A percentile compares a stretch with the other conserved stretches of the same genome.
Conservation (phyloP, 495 filamentous ascomycete genomes). For the Geopyxis carbonaria region DNA sequence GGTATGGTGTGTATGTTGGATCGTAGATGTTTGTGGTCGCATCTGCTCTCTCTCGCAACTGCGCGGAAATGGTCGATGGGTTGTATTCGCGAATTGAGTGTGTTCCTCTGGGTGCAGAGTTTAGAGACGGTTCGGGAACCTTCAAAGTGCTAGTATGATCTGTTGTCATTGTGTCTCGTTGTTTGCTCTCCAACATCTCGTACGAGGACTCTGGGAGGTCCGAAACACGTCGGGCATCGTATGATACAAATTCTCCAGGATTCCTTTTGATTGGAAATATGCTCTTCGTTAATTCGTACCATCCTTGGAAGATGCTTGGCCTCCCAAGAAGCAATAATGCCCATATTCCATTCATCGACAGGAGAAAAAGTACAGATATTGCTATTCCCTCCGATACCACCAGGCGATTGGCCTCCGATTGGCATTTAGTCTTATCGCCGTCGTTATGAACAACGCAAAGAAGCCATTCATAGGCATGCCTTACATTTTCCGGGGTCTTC, state of each 20-base stretch:
- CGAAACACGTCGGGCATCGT: conserved; percentile 50
- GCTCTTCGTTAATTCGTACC: conserved; percentile 47
- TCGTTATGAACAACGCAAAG: conserved; percentile 43
- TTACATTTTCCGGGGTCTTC: conserved; percentile 35
- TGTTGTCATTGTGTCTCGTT: conserved; percentile 1
- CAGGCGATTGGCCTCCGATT: conserved; percentile 36
- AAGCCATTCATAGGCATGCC: conserved; percentile 40
- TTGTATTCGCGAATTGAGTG: conserved; percentile 22
- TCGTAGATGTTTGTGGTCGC: too few species aligned
- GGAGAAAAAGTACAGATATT: conserved; percentile 60
- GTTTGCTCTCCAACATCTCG: conserved; percentile 48
- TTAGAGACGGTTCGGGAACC: conserved; percentile 14
- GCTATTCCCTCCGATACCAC: conserved; percentile 60
- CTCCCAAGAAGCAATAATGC: conserved; percentile 64
- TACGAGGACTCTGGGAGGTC: conserved; percentile 53
- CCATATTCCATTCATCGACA: conserved; percentile 78
- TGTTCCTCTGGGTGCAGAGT: neutral
- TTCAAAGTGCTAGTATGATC: conserved; percentile 11
- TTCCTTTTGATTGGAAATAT: conserved; percentile 30
- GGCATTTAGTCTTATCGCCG: conserved; percentile 50
- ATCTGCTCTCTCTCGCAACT: conserved; percentile 17
- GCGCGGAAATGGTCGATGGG: conserved; percentile 22
- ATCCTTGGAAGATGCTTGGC: conserved; percentile 65
- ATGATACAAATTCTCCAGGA: conserved; percentile 62
- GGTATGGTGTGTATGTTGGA: too few species aligned